Evolutionary conservation across 2,329 filamentous ascomycete species (phyloP), one percentile per base, ranked within the genome.

Genomic region (Epichloe gansuensis): DNA sequence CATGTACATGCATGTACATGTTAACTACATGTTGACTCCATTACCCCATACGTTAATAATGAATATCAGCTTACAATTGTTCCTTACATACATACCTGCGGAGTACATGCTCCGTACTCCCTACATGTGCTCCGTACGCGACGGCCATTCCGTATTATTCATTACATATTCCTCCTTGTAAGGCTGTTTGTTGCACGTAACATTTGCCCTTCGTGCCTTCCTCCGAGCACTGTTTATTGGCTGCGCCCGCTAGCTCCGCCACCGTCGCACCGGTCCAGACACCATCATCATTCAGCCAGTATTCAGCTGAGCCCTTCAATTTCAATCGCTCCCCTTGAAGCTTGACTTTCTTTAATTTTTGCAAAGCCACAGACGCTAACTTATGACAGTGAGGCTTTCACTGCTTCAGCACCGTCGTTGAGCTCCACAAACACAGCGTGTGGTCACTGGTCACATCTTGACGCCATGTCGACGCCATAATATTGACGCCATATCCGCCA

Each of bases 201-300:
- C 17, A 17, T 17, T 17, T 17, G 17, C 17, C 17, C 17, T 17
- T 17, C 17, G 17, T 17, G 17, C 48, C 38, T 11, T 31, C 34
- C 41, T 9, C 25, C 38, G 21, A 7, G n/a, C 47, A 39, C 46
- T 55, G 49, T 44, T 53, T 54, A 51, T 52, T 49, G 52, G 39
- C 43, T 43, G 28, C 17, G 34, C 38, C 43, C 13, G 28, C 47
- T 35, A 23, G 48, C 47, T 54, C 52, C 57, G 56, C 57, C 56
- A 54, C 57, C 56, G 56, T 59, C 57, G 57, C 54, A 59, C 54
- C 54, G 39, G 41, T 42, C 35, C 47, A 28, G 50, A 57, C 53
- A 51, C 53, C 51, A 55, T 42, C 51, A 48, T 56, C 17, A 17
- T 17, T 17, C 17, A 17, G 17, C 37, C 42, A 25, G 17, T 17